Evolutionary conservation across 2,329 filamentous ascomycete genomes (phyloP).

Genomic region (Penicillium thymicola): DNA sequence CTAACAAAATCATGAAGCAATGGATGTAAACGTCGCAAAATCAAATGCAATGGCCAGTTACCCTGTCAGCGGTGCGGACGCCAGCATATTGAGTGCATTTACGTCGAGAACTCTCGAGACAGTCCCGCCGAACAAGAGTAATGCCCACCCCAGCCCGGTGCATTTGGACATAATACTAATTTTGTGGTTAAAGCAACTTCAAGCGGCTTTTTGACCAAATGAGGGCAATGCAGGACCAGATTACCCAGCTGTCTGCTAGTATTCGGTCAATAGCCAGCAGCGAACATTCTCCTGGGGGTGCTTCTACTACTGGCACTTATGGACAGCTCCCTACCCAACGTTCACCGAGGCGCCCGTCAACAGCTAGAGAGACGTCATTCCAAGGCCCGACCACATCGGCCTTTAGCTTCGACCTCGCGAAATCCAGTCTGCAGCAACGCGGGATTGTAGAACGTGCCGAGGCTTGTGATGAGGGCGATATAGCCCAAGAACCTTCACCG

Average conservation of each 20-base stretch:
- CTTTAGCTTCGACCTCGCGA: constrained; percentile 81
- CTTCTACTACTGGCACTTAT: constrained; percentile 2
- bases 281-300: constrained; percentile 9
- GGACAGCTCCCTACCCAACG: constrained; percentile 13
- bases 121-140: constrained; percentile 58
- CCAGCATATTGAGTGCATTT: constrained; percentile 38
- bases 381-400: constrained; percentile 79
- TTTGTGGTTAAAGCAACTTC: constrained; percentile 19
- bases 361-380: constrained; percentile 61
- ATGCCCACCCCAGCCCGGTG: constrained; percentile 37
- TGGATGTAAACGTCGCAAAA: constrained; percentile 63
- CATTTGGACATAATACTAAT: not conserved
- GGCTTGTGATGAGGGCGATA: constrained; percentile 54
- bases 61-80: constrained; percentile 60
- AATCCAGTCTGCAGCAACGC: constrained; percentile 79
- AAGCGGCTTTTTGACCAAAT: constrained; percentile 31
- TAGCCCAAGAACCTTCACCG: constrained; percentile 42
- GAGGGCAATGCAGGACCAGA: constrained; percentile 58
- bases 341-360: constrained; percentile 19
- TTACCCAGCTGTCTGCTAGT: constrained; percentile 68
- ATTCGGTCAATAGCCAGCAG: constrained; percentile 62
- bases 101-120: constrained; percentile 67
- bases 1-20: constrained; percentile 43
- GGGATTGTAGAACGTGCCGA: constrained; percentile 63
- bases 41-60: constrained; percentile 62